Conservation (phyloP, 257 asterid genomes). For the Scutellaria minor region DNA sequence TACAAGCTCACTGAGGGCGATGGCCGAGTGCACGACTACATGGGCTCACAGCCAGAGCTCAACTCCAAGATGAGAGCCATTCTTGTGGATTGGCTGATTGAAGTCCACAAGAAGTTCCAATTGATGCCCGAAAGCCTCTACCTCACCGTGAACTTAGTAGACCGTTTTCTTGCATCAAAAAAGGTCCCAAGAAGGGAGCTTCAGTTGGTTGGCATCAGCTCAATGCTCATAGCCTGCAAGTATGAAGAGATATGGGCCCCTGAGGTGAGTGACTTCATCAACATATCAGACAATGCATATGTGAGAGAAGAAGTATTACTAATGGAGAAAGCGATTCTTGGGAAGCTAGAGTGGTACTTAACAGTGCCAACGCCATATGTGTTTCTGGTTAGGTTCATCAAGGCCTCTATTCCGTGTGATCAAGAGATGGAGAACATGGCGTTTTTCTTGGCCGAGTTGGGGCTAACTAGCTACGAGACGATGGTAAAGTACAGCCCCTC, state of each 20-base stretch:
- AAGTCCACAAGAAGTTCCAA: slow-evolving; percentile 77
- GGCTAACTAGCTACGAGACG: slow-evolving; percentile 61
- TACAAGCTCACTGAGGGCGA: slow-evolving; percentile 73
- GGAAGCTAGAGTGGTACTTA: slow-evolving; percentile 60
- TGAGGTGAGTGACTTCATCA: slow-evolving; percentile 63
- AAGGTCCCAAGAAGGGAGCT: slow-evolving; percentile 69
- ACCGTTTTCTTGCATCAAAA: slow-evolving; percentile 61
- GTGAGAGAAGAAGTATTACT: slow-evolving; percentile 56
- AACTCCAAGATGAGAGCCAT: slow-evolving; percentile 75
- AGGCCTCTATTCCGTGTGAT: slow-evolving; percentile 56
- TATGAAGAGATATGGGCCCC: slow-evolving; percentile 98
- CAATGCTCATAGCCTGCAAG: slow-evolving; percentile 91
- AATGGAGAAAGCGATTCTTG: slow-evolving; percentile 69
- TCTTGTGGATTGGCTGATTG: slow-evolving; percentile 87
- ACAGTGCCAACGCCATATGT: slow-evolving; percentile 71
- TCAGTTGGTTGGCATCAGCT: slow-evolving; percentile 83
- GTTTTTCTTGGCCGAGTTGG: slow-evolving; percentile 77
- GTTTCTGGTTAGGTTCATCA: slow-evolving; percentile 54
- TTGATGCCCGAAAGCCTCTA: slow-evolving; percentile 72
- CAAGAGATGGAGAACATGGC: slow-evolving; percentile 74
- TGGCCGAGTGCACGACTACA: slow-evolving; percentile 56
- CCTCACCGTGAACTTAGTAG: slow-evolving; percentile 66
- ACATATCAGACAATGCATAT: slow-evolving; percentile 63
- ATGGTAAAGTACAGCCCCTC: slow-evolving; percentile 56
- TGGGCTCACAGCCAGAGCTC: slow-evolving; percentile 70